Evolutionary conservation across 2,329 filamentous ascomycete genomes (phyloP).

Genomic region (Penicillium sclerotiorum): DNA sequence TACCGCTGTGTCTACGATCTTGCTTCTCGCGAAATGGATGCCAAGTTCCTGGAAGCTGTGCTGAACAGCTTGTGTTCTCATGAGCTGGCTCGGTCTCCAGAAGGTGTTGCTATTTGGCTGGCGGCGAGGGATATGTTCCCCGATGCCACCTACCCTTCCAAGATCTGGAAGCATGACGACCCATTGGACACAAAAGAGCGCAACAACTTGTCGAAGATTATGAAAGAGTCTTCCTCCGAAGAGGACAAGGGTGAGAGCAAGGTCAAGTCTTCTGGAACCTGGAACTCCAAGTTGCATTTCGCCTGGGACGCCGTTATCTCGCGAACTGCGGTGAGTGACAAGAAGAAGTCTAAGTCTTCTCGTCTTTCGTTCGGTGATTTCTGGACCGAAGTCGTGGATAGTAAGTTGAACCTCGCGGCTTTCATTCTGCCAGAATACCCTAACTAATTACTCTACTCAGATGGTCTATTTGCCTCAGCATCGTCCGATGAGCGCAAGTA

Average conservation of each 20-base stretch:
- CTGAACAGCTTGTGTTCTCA: conserved; percentile 64
- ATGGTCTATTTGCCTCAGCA: conserved; percentile 78
- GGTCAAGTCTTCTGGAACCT: conserved; percentile 63
- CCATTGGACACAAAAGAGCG: conserved; percentile 72
- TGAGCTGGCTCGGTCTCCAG: conserved; percentile 76
- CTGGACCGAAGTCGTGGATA: conserved; percentile 85
- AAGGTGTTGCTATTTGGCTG: conserved; percentile 89
- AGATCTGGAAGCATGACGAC: conserved; percentile 73
- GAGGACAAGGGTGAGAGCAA: conserved; percentile 33
- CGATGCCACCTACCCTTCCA: conserved; percentile 64
- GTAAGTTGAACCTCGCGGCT: conserved; percentile 54
- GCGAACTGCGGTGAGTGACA: conserved; percentile 39
- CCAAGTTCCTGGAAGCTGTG: conserved; percentile 61
- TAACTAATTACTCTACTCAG: conserved; percentile 52
- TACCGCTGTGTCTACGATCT: conserved; percentile 69
- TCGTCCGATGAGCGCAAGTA: conserved; percentile 89
- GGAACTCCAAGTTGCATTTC: conserved; percentile 80
- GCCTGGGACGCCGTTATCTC: conserved; percentile 81
- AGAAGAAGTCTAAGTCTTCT: conserved; percentile 41
- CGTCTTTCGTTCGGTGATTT: conserved; percentile 67
- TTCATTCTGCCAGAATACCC: neutral
- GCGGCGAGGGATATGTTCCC: conserved; percentile 67
- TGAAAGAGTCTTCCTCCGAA: conserved; percentile 65
- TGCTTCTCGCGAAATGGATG: conserved; percentile 37
- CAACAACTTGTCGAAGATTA: conserved; percentile 69